A percentile compares a stretch with the other conserved stretches of the same genome.
Conservation (phyloP, 345 rosid genomes). For the Theobroma cacao region DNA sequence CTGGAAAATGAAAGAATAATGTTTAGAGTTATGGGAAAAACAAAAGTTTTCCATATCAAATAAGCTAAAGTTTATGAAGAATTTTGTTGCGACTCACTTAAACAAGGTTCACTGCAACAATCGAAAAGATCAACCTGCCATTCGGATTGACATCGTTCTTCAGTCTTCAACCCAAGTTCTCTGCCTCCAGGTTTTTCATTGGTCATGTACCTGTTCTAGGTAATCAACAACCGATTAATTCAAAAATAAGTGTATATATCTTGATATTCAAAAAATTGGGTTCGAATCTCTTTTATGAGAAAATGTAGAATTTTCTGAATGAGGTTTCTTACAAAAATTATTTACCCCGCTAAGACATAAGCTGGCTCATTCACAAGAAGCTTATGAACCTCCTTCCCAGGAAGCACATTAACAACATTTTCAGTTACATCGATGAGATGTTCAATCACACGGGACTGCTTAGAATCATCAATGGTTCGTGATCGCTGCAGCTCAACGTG, state of each 20-base stretch:
- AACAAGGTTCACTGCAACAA: slow-evolving; percentile 30
- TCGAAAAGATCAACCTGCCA: slow-evolving; percentile 30
- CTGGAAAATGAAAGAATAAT: background rate
- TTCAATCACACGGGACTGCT: slow-evolving; percentile 41
- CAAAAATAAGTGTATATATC: too few relatives aligned
- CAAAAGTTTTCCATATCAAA: background rate
- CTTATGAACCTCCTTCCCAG: slow-evolving; percentile 28
- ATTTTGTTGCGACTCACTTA: slow-evolving; percentile 19
- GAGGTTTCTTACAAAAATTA: too few relatives aligned
- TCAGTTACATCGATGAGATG: slow-evolving; percentile 28
- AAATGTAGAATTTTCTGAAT: too few relatives aligned
- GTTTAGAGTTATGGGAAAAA: background rate
- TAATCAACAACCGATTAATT: background rate
- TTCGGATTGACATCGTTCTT: slow-evolving; percentile 3
- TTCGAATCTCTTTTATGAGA: too few relatives aligned
- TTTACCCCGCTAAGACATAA: slow-evolving; percentile 27
- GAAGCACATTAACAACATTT: slow-evolving; percentile 20
- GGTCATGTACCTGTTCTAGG: slow-evolving; percentile 16
- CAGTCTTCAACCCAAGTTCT: slow-evolving; percentile 9
- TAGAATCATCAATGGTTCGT: slow-evolving; percentile 23
- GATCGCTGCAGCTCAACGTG: slow-evolving; percentile 36
- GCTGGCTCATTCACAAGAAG: slow-evolving; percentile 33
- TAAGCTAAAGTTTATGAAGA: background rate
- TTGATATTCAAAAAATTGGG: too few relatives aligned
- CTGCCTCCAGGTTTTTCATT: slow-evolving; percentile 22